Evolutionary conservation across 192 early-diverging fungal genomes (phyloP), one percentile per base, ranked within the genome.

Genomic region (Lobosporangium transversale): DNA sequence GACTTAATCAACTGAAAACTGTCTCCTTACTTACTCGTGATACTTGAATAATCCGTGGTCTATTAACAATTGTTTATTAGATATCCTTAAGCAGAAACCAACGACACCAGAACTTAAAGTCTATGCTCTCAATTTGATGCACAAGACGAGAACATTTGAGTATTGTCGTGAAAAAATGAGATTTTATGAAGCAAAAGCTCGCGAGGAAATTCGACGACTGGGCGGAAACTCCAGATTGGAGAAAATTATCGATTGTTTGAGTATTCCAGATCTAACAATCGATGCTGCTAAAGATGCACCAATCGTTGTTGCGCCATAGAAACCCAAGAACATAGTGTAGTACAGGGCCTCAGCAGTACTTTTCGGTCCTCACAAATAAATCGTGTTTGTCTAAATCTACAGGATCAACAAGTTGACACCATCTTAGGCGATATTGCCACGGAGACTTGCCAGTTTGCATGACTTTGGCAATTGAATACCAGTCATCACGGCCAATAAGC

Each of bases 21-120:
- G n/a, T n/a, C n/a, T n/a, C n/a, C n/a, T n/a, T n/a, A n/a, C n/a
- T n/a, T n/a, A n/a, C n/a, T n/a, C n/a, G n/a, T n/a, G n/a, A n/a
- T n/a, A n/a, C n/a, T n/a, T n/a, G n/a, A n/a, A n/a, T n/a, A n/a
- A n/a, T n/a, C n/a, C n/a, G n/a, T n/a, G n/a, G n/a, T n/a, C n/a
- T n/a, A n/a, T n/a, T n/a, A n/a, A n/a, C n/a, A n/a, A n/a, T n/a
- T n/a, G n/a, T n/a, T n/a, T n/a, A n/a, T n/a, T 58, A 86, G 90
- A 90, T 66, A 99, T 99, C 56, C 66, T 99, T 51, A 88, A 92
- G 55, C 96, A 98, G 78, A 90, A 89, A 44, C 93, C 96, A 10
- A 83, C 81, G 3, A 91, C 91, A 31, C 68, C 87, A 1, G 91
- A 96, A 40, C 79, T 99, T 23, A 99, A 99, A 65, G 81, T 83